Base-by-base conservation (phyloP, 2,329 filamentous ascomycete species). In the Grosmannia clavigera region DNA sequence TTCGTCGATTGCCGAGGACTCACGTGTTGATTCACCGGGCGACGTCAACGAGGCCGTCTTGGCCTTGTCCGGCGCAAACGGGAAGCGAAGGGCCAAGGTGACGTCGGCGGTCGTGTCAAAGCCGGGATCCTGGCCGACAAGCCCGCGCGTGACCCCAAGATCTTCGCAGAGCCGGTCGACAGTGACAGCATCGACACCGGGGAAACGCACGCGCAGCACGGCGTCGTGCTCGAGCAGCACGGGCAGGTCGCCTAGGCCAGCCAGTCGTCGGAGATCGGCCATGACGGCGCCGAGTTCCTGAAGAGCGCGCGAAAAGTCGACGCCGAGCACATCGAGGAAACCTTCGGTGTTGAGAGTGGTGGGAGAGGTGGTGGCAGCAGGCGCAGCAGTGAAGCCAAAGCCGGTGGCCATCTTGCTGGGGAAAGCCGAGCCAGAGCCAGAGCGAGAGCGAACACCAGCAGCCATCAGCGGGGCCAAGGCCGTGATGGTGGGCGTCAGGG, bases 121-220 rank as follows among this genome's bases (percentile, higher is more conserved):
- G 22, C 86, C 84, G 38, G 72, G 64, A 64, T 97, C 94, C 74
- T 97, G 87, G 14, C 81, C 76, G 4, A 97, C 81, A 4, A 88
- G 75, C 1, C 94, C 94, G 58, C 90, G 81, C 63, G 86, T 83
- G 9, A 99, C 80, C n/a, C 87, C 88, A 12, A 95, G 80, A 70
- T 99, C 94, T 55, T 90, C 84, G 70, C 92, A 96, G 1, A 99
- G 79, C 3, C 80, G 78, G 69, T 95, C 90, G 0, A 96, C 87
- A 0, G 88, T 89, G 19, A 86, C 82, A 0, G 84, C 84, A 67
- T 97, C 92, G 63, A 94, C 92, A 3, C 94, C 94, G 0, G 92
- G 91, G 68, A 99, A 97, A 35, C 91, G 86, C 2, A 97, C 84
- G 40, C 91, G 84, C 4, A 96, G 75, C 0, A 82, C 81, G 5